Evolutionary conservation across 2,329 filamentous ascomycete genomes (phyloP), one percentile per base, ranked within the genome.

Genomic region (Ramularia collo-cygni): DNA sequence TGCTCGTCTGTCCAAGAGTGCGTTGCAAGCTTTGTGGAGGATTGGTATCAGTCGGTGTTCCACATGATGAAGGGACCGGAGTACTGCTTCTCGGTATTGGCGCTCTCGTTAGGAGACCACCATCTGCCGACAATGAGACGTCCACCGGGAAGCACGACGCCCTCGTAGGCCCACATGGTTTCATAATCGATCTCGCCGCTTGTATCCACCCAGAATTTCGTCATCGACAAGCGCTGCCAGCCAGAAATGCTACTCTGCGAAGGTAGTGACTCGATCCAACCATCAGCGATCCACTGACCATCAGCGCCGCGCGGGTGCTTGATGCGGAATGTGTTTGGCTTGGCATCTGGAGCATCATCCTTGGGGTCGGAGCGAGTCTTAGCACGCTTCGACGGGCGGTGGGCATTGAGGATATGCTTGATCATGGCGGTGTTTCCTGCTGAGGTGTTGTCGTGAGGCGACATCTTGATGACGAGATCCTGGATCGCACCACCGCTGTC

Each of bases 151-250:
- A 72, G 42, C 7, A 71, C 66, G 4, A 71, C 62, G 4, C 68
- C 69, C 50, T 72, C 69, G 28, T 71, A 70, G 2, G 67, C 68
- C 66, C 68, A 72, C 2, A 70, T 54, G n/a, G 53, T 47, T 5
- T 64, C 60, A 7, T 38, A 35, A 17, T 61, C 56, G 14, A 37
- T 58, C 39, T 4, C 46, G 15, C 46, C 48, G 3, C 59, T 40
- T 1, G 59, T 45, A 10, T 65, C 55, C 2, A 46, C 37, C 46
- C 64, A 69, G 47, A 72, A 71, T 53, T 73, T 74, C 64, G 76
- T 70, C 60, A 77, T 69, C 0, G 66, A 71, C 40, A 77, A 59
- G 21, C 72, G 65, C 57, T 74, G 69, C 62, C 70, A 77, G 14
- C 74, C 74, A 0, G 67, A 64, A 9, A 77, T 69, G 1, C 62